phyloP scores from a whole-genome alignment of 345 rosid species.

The Brassica carinata region DNA sequence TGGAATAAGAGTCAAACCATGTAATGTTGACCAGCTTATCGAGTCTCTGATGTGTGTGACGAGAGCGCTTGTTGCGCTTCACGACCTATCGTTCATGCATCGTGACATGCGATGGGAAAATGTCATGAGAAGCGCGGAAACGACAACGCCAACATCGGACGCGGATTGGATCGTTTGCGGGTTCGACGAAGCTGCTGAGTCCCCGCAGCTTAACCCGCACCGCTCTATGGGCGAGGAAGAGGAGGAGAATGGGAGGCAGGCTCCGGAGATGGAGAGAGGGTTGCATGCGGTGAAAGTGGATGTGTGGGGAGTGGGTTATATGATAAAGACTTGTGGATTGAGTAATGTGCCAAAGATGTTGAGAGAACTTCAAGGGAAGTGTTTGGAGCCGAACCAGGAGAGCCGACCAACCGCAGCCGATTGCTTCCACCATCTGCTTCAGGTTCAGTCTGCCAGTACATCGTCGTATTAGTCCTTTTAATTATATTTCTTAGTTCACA shows the following conservation, averaged over 20 bases:
- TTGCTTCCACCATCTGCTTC: conserved; percentile 89
- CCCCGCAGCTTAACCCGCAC: conserved; percentile 82
- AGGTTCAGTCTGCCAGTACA: conserved; percentile 66
- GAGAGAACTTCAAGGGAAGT: conserved; percentile 77
- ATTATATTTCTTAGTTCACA: background rate
- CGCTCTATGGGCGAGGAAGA: background rate
- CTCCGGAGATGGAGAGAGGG: conserved; percentile 94
- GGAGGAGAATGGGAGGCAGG: conserved; percentile 63
- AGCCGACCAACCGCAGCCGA: conserved; percentile 94
- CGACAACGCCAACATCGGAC: conserved; percentile 41
- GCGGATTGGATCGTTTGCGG: conserved; percentile 86
- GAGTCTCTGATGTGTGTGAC: conserved; percentile 88
- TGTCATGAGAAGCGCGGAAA: conserved; percentile 47
- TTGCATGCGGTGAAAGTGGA: conserved; percentile 94
- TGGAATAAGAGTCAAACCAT: conserved; percentile 65
- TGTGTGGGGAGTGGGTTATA: conserved; percentile 89
- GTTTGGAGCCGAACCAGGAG: conserved; percentile 90
- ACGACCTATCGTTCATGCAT: conserved; percentile 96
- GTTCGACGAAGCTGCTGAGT: conserved; percentile 73
- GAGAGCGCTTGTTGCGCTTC: conserved; percentile 82
- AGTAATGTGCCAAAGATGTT: conserved; percentile 65
- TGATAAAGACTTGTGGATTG: conserved; percentile 80
- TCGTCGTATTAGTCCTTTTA: conserved; percentile 21
- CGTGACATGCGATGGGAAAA: conserved; percentile 89
- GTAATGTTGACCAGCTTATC: conserved; percentile 64